Base-by-base conservation (phyloP, 352 stramenopile genomes). In the Pythium periplocum region DNA sequence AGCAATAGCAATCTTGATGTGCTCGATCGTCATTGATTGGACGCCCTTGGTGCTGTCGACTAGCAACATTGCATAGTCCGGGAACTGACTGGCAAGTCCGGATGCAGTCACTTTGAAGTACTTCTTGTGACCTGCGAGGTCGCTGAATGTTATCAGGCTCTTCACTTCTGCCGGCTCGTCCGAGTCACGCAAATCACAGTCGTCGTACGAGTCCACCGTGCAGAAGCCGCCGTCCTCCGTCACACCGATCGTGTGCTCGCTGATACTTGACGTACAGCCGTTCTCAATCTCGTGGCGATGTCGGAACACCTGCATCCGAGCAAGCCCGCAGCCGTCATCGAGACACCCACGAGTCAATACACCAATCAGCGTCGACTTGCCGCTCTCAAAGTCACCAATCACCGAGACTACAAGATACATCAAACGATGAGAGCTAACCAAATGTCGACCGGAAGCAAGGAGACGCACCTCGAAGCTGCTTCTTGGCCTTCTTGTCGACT, bases 271-370 rank as follows among this genome's bases (percentile, higher is more conserved):
- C 8, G 88, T 97, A 11, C 82, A 76, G 4, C 88, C 88, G 42
- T 95, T 90, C 54, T 95, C 86, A 6, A 97, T 71, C 62, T 97
- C 88, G 62, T 97, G 88, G 31, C 85, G 82, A 56, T 97, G 86
- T 31, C 78, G 71, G 62, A 95, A 95, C 11, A 95, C 85, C 61
- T 96, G 83, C 84, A 96, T 95, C 6, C 88, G 76, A 6, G 85
- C 84, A 33, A 96, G 68, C 1, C 88, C 88, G 45, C 78, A 66
- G 2, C 88, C 88, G 53, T 97, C 86, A 52, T 97, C 88, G 30
- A 91, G 61, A 45, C 71, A 87, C 3, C 85, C 82, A 31, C 81
- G 73, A 6, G 86, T 96, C 17, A 97, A 57, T n/a, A 97, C 88
- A 6, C 87, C 84, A 2, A 96, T 79, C 9, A 97, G 55, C 38